A percentile compares a stretch with the other conserved stretches of the same genome.
Evolutionary conservation across 495 filamentous ascomycete genomes (phyloP).

Genomic region (Evernia prunastri): DNA sequence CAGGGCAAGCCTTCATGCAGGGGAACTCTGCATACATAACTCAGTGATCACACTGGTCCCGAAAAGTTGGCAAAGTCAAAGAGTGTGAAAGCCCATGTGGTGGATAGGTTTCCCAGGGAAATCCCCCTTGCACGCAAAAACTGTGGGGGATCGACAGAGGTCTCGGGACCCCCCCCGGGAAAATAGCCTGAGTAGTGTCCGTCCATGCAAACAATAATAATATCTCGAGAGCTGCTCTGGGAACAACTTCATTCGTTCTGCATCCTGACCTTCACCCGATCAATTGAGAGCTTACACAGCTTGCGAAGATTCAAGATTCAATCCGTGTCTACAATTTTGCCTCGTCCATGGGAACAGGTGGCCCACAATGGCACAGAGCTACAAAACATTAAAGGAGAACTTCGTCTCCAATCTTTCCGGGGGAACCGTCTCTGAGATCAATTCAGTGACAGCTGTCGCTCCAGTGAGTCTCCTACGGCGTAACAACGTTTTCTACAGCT

Average conservation of each 20-base stretch:
- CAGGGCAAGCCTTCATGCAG: not conserved
- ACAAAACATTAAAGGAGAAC: slow-evolving; percentile 88
- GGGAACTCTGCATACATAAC: not conserved
- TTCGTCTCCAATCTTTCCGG: slow-evolving; percentile 93
- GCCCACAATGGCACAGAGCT: slow-evolving; percentile 50
- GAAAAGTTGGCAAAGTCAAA: slow-evolving; percentile 1
- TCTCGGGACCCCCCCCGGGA: not conserved
- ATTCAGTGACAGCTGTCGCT: slow-evolving; percentile 72
- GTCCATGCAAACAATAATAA: not conserved
- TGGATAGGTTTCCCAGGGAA: not conserved
- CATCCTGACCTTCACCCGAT: not conserved
- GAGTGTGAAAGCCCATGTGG: not conserved
- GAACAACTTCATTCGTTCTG: slow-evolving; percentile 2
- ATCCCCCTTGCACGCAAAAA: not conserved
- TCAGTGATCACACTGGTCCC: no score
- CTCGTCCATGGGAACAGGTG: not conserved
- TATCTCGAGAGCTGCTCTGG: no score
- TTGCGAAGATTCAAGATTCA: not conserved
- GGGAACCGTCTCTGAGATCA: slow-evolving; percentile 77
- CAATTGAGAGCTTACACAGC: not conserved
- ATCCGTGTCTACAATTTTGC: not conserved
- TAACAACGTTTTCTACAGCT: slow-evolving; percentile 7
- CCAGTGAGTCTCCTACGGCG: slow-evolving; percentile 54
- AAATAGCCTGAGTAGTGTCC: not conserved
- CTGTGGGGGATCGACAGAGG: not conserved